Conservation (phyloP, 1,284 basidiomycete genomes). For the Boletus albobrunnescens region DNA sequence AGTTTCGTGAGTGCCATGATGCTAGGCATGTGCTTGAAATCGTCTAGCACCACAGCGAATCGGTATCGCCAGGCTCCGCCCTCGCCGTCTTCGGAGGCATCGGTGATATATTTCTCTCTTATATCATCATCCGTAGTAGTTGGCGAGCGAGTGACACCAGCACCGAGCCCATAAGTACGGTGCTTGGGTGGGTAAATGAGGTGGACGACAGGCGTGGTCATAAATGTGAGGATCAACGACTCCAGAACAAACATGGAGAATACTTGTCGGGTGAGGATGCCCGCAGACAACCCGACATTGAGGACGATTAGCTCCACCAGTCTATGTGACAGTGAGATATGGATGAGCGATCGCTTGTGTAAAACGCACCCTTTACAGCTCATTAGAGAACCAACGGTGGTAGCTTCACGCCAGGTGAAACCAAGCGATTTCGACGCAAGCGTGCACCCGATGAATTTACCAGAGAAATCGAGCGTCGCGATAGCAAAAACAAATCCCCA, state of each 20-base stretch:
- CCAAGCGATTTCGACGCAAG: slow-evolving; percentile 66
- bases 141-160: neutral
- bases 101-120: slow-evolving; percentile 9
- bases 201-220: slow-evolving; percentile 84
- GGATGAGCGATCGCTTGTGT: neutral
- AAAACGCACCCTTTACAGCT: slow-evolving; percentile 82
- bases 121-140: slow-evolving; percentile 2
- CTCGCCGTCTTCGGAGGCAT: slow-evolving; percentile 7
- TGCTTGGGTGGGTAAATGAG: slow-evolving; percentile 70
- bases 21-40: slow-evolving; percentile 80
- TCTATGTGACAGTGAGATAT: slow-evolving; percentile 35
- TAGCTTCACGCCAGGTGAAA: slow-evolving; percentile 78
- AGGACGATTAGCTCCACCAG: slow-evolving; percentile 91
- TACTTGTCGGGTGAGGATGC: slow-evolving; percentile 72
- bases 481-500: slow-evolving; percentile 91
- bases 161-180: slow-evolving; percentile 42
- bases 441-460: slow-evolving; percentile 79
- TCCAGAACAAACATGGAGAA: slow-evolving; percentile 93
- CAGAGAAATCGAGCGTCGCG: slow-evolving; percentile 74
- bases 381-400: slow-evolving; percentile 90
- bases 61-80: slow-evolving; percentile 29
- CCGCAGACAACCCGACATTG: slow-evolving; percentile 85
- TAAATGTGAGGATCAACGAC: slow-evolving; percentile 80
- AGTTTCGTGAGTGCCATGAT: slow-evolving; percentile 71
- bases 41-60: slow-evolving; percentile 87